Evolutionary conservation across 2,329 filamentous ascomycete species (phyloP).

Genomic region (Botrytis squamosa): DNA sequence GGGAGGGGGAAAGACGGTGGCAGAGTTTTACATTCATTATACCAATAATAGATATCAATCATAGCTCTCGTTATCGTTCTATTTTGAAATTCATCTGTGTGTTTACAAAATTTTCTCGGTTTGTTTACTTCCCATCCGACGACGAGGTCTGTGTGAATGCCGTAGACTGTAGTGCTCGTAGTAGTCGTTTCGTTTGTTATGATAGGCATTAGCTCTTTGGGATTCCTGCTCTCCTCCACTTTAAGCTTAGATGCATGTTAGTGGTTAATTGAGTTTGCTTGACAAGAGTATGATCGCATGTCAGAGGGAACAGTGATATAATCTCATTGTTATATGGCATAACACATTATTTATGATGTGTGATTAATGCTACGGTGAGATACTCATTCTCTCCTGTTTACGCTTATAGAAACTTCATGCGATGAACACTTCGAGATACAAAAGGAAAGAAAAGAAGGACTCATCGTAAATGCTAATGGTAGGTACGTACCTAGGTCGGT

Average conservation of each 20-base stretch:
- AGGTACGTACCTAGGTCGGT: no score
- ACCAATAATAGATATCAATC: background rate
- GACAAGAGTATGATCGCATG: background rate
- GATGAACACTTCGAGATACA: background rate
- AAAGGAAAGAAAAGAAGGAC: background rate
- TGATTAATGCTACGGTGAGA: background rate
- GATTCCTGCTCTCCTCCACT: background rate
- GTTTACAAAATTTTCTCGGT: background rate
- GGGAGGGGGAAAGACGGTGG: background rate
- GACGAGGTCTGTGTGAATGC: background rate
- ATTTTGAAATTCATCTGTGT: background rate
- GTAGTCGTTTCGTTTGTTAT: background rate
- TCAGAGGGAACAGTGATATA: background rate
- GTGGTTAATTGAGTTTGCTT: background rate
- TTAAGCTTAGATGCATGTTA: background rate
- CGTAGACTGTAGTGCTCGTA: no score
- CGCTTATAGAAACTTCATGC: background rate
- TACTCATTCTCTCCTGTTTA: background rate
- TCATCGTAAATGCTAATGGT: background rate
- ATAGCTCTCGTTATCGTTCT: background rate
- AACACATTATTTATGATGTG: background rate
- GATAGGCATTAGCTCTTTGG: background rate
- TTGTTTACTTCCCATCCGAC: background rate
- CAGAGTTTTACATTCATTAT: background rate
- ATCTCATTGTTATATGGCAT: background rate